These are phyloP conservation scores for Marasmius sp. DNA, from an alignment of 1,284 basidiomycete species.

Conservation along the genomic window DNA sequence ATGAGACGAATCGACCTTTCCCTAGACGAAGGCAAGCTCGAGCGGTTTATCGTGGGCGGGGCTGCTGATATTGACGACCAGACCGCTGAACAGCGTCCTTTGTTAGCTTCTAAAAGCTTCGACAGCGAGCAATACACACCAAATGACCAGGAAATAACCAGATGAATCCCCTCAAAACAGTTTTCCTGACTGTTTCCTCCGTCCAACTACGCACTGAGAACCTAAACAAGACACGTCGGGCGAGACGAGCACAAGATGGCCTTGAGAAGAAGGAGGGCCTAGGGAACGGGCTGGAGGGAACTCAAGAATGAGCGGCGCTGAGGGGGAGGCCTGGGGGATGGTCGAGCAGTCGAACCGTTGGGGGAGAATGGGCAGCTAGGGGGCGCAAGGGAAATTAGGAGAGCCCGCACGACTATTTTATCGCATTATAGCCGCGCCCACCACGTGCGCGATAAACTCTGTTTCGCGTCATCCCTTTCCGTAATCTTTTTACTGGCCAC, in stretches of 20 bases:
- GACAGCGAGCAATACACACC: neutral
- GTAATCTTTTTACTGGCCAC: neutral
- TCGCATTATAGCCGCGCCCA: neutral
- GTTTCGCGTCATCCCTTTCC: neutral
- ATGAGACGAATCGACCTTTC: too few relatives aligned
- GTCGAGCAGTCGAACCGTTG: neutral
- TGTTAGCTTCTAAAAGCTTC: too few relatives aligned
- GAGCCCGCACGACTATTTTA: neutral
- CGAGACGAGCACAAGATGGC: neutral
- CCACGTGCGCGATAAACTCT: neutral
- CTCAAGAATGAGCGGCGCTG: neutral
- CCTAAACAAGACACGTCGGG: neutral
- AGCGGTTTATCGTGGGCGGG: neutral
- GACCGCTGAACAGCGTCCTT: too few relatives aligned
- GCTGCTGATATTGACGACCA: neutral
- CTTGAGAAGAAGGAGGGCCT: neutral
- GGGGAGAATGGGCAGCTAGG: neutral
- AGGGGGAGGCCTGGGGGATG: neutral
- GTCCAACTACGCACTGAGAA: neutral
- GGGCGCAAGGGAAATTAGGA: neutral
- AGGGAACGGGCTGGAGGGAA: neutral
- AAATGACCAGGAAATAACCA: neutral
- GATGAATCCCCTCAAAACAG: neutral
- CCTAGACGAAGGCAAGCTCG: neutral
- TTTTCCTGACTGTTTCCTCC: neutral